Evolutionary conservation across 2,329 filamentous ascomycete genomes (phyloP), one percentile per base, ranked within the genome.

Genomic region (Colletotrichum acutatum): DNA sequence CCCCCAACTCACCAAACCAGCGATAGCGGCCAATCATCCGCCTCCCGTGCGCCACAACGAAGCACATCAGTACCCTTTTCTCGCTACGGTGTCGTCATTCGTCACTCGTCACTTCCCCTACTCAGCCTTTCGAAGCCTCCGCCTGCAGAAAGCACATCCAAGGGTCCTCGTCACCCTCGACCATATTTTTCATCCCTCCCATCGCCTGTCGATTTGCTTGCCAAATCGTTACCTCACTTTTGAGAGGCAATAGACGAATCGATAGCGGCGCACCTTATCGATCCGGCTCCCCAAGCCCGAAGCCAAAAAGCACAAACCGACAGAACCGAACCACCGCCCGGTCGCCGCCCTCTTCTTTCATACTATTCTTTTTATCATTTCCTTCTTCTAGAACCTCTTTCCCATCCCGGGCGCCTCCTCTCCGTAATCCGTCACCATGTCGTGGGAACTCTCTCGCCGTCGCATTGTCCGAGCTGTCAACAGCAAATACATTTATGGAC

Each of bases 401-500:
- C 37, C 26, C 66, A 22, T 22, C 59, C 30, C 30, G 42, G 72
- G 74, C 49, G 11, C 80, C 78, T 14, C 78, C 80, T 37, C 68
- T 78, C 9, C 32, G 19, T 54, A 26, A 30, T 61, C 37, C 24
- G 26, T 56, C 77, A 77, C 66, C 77, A 91, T 91, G 90, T 80
- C 87, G 76, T 89, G 89, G 86, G 88, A 91, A 80, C 84, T 90
- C 59, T 87, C 82, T 60, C 85, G 87, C 74, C 89, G 91, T 78
- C 90, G 91, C 77, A 83, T 94, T 78, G 82, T 90, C 78, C 89
- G 92, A 80, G 84, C 90, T 78, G 86, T 93, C 79, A 94, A 93
- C 79, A 90, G 86, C 82, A 91, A 92, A 82, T 95, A 90, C 82
- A 90, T 95, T 76, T 94, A 91, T 82, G 93, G 92, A 75, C 90